Base-by-base conservation (phyloP, 352 stramenopile genomes). In the Nothophytophthora sp. region DNA sequence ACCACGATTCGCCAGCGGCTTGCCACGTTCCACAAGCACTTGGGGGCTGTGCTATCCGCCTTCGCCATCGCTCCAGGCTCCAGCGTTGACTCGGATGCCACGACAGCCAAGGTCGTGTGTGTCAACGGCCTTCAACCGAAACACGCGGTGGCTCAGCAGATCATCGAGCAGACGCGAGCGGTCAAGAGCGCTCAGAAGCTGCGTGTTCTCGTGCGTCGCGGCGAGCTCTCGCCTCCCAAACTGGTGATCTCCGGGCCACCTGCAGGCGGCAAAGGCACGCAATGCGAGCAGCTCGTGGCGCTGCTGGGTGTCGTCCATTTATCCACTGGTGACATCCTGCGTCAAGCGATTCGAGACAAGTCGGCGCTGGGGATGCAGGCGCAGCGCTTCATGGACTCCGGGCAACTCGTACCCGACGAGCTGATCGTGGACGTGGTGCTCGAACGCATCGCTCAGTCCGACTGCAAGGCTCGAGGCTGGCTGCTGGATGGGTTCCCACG, bases 401-500 rank as follows among this genome's bases (percentile, higher is more conserved):
- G 91, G n/a, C 70, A 83, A 40, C 70, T 98, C 19, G 91, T 98
- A 5, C 95, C 95, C 0, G 95, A 98, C 61, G 61, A 90, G 25
- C 60, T 99, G 6, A 98, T 99, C 62, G 88, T 98, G 27, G 62
- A 96, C 65, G 70, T 88, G 2, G 70, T 88, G 30, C 54, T 86
- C 3, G 87, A 95, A 19, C 67, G 93, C 4, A 72, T 98, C 11
- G 51, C 76, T 23, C 70, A 96, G 44, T 45, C 68, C 5, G 92
- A 98, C 59, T 98, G 91, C 50, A 50, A 83, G 38, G 55, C 65
- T 18, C 70, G 77, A 16, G 95, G 95, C 8, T 98, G 92, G 89
- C 69, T 98, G 15, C 79, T 98, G 1, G 95, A 98, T 61, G 95
- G 95, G 1, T 98, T 98, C 55, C 93, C 95, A 10, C 83, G 93